These are phyloP conservation scores for Climacium dendroides DNA, from an alignment of 225 moss, liverwort and hornwort species.

Conservation along the genomic window DNA sequence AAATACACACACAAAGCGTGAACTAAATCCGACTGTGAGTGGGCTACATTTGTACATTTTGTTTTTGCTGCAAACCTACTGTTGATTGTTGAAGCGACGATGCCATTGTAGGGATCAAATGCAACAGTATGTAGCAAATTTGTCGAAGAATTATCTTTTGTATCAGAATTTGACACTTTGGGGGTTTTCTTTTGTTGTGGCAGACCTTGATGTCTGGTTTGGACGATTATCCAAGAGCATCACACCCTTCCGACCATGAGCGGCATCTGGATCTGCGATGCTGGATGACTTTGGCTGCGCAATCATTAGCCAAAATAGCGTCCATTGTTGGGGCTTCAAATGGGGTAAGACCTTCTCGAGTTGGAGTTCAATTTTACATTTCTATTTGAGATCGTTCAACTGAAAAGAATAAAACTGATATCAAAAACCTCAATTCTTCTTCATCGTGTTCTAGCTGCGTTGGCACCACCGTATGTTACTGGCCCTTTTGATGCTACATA, in stretches of 20 bases:
- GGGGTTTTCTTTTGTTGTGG: background rate
- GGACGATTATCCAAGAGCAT: slow-evolving; percentile 98
- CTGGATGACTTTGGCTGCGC: slow-evolving; percentile 93
- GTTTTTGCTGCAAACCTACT: background rate
- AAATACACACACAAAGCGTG: slow-evolving; percentile 42
- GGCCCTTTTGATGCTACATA: background rate
- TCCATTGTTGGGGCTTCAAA: slow-evolving; percentile 52
- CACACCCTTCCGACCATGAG: slow-evolving; percentile 86
- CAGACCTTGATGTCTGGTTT: slow-evolving; percentile 91
- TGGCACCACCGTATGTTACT: background rate
- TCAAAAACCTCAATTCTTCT: background rate
- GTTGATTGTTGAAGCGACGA: background rate
- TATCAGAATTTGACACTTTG: background rate
- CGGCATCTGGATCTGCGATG: slow-evolving; percentile 96
- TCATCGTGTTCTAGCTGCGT: background rate
- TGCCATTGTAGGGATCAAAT: background rate
- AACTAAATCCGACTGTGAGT: slow-evolving; percentile 80
- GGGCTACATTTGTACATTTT: background rate
- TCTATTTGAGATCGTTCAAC: background rate
- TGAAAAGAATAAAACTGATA: background rate
- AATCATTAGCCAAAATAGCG: slow-evolving; percentile 61
- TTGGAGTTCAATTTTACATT: background rate
- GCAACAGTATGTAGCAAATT: background rate
- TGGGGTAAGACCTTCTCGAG: slow-evolving; percentile 18
- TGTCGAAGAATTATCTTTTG: background rate